Base-by-base conservation (phyloP, 768 basidiomycete genomes). In the Tulasnella calospora region DNA sequence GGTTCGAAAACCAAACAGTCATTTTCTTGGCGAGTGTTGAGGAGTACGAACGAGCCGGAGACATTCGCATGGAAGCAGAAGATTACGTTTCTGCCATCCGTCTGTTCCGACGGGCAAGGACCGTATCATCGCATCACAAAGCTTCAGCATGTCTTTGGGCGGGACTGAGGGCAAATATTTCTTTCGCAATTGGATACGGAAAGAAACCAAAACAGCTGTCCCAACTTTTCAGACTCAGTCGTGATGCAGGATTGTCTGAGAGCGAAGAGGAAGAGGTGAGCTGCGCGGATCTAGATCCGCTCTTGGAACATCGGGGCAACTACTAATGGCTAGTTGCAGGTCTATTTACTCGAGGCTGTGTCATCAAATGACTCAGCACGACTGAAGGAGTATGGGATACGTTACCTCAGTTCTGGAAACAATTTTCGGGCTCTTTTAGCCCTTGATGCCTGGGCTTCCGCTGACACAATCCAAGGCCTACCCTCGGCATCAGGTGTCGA, bases 61-160 rank as follows among this genome's bases (percentile, higher is more conserved):
- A 88, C n/a, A 81, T 90, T 23, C 87, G 89, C 80, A 78, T 89
- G 5, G 82, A 82, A 0, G 87, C 89, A 80, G 89, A 88, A 9
- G 21, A 69, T 19, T 23, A 61, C 38, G 19, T 36, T 21, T 15
- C 33, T 27, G 79, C 79, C 7, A 35, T 71, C 40, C 17, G 23
- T 21, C 57, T 27, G 12, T 46, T 75, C 67, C 46, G 40, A 4
- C 67, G 30, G 3, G 55, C 57, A n/a, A 44, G 7, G 21, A 51
- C 51, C 40, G 0, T 30, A 3, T 9, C 27, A 12, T 78, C 57
- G 2, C 35, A 21, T 2, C 79, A 30, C 21, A 71, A 71, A 76
- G 79, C 79, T 3, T 35, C 40, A n/a, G 36, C 61, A 17, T 77
- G 30, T 27, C 15, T 79, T 3, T 23, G 77, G 9, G 74, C 38